Conservation (phyloP, 2,329 filamentous ascomycete species). For the Fusarium sp. region DNA sequence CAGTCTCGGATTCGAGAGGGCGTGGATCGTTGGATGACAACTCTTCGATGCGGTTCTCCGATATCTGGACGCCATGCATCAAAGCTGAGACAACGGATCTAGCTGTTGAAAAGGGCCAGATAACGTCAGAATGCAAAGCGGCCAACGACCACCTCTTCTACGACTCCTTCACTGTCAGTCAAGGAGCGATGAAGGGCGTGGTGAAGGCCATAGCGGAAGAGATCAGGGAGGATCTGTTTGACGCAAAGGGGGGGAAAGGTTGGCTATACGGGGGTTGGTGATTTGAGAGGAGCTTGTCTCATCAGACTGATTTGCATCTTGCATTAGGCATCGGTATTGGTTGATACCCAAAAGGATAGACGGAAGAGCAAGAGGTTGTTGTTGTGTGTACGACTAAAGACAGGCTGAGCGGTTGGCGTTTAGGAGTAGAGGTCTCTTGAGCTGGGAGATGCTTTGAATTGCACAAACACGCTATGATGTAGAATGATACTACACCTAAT, state of each 20-base stretch:
- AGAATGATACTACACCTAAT: constrained; percentile 2
- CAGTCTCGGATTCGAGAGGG: constrained; percentile 57
- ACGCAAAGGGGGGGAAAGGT: constrained; percentile 14
- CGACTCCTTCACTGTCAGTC: constrained; percentile 59
- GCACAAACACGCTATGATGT: neutral
- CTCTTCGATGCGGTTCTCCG: constrained; percentile 52
- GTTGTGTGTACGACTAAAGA: constrained; percentile 11
- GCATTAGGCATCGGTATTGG: constrained; percentile 11
- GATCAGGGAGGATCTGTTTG: constrained; percentile 44
- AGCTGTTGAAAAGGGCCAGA: constrained; percentile 21
- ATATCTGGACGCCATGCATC: constrained; percentile 59
- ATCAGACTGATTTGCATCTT: constrained; percentile 6
- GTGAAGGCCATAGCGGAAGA: constrained; percentile 31
- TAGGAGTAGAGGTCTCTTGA: constrained; percentile 1
- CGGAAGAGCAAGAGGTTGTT: neutral
- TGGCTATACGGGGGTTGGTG: constrained; percentile 38
- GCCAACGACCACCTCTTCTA: constrained; percentile 64
- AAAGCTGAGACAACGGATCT: constrained; percentile 33
- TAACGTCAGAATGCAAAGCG: constrained; percentile 51
- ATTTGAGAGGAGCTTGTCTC: neutral
- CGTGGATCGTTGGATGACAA: constrained; percentile 52
- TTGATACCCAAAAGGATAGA: constrained; percentile 23
- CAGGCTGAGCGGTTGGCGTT: constrained; percentile 22
- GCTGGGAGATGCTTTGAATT: neutral
- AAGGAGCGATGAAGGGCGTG: constrained; percentile 47